Base-by-base conservation (phyloP, 106 monocot genomes). In the Narthecium ossifragum region DNA sequence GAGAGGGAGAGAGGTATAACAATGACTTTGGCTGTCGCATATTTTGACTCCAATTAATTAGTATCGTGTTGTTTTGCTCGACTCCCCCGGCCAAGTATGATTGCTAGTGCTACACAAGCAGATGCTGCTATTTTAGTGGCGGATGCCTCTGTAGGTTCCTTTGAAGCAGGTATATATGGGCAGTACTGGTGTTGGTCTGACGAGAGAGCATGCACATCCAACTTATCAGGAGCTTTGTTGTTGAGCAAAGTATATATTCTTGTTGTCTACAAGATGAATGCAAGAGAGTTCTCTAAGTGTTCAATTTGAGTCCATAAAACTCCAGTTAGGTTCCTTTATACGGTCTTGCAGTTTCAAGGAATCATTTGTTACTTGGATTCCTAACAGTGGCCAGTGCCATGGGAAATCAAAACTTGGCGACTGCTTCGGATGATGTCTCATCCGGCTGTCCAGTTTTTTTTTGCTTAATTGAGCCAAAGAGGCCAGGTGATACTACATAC, bases 1-100 rank as follows among this genome's bases (percentile, higher is more conserved):
- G 96, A 98, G 64, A 84, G 96, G 64, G 91, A 91, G 52, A 87
- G 96, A 61, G 96, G 96, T 53, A 25, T 93, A 27, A 93, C 92
- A 51, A 88, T 93, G 92, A 76, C 72, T 57, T 88, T 93, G 23
- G 84, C 80, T 11, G 79, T 88, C 56, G 88, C 87, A 34, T 76
- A 93, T 60, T 88, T 93, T 57, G 64, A 80, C 38, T 46, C 85
- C 3, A 70, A 76, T 47, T 82, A 79, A 17, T n/a, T n/a, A n/a
- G n/a, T 78, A 79, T 55, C 88, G 67, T 45, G 75, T 93, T 37
- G 84, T 88, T 76, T 69, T 93, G 52, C 92, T 88, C 8, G 92
- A 93, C 51, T 88, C 88, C 34, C 92, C 92, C 46, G 92, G 92
- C 26, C 92, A 26, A 88, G 82, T 54, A 79, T 93, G 78, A 88